These are phyloP conservation scores for Senna siamea DNA, from an alignment of 306 rosid genomes.

Conservation along the genomic window DNA sequence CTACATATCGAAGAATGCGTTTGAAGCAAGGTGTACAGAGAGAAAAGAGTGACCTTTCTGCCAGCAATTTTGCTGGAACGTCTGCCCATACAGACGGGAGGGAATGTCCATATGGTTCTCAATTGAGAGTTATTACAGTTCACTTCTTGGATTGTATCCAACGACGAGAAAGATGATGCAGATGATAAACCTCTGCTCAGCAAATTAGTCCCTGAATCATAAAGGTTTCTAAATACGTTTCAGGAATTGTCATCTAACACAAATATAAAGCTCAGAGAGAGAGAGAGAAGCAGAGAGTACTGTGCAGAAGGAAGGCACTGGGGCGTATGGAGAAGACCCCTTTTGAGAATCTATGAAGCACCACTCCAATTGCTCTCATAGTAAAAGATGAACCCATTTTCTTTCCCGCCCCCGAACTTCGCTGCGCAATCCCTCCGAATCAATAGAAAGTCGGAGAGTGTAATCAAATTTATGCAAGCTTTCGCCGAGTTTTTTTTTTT, in stretches of 20 bases:
- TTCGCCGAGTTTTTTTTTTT: not conserved
- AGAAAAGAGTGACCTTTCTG: slow-evolving; percentile 63
- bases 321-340: slow-evolving; percentile 49
- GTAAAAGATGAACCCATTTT: slow-evolving; percentile 43
- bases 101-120: slow-evolving; percentile 60
- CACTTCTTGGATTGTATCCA: slow-evolving; percentile 32
- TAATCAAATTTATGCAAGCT: not conserved
- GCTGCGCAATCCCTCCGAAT: not conserved
- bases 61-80: slow-evolving; percentile 97
- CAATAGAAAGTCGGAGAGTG: not conserved
- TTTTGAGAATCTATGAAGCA: slow-evolving; percentile 47
- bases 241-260: not conserved
- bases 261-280: slow-evolving; percentile 9
- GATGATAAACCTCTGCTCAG: slow-evolving; percentile 43
- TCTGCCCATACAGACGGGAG: slow-evolving; percentile 86
- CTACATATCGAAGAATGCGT: not conserved
- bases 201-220: slow-evolving; percentile 57
- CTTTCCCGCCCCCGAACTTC: slow-evolving; percentile 23
- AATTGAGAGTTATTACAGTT: slow-evolving; percentile 10
- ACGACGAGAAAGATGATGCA: slow-evolving; percentile 34
- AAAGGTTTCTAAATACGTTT: slow-evolving; percentile 33
- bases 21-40: not conserved
- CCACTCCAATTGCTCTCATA: slow-evolving; percentile 55
- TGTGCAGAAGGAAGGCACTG: slow-evolving; percentile 37
- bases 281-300: slow-evolving; percentile 37